Base-by-base conservation (phyloP, 2,329 filamentous ascomycete genomes). In the Kalmusia sp. region DNA sequence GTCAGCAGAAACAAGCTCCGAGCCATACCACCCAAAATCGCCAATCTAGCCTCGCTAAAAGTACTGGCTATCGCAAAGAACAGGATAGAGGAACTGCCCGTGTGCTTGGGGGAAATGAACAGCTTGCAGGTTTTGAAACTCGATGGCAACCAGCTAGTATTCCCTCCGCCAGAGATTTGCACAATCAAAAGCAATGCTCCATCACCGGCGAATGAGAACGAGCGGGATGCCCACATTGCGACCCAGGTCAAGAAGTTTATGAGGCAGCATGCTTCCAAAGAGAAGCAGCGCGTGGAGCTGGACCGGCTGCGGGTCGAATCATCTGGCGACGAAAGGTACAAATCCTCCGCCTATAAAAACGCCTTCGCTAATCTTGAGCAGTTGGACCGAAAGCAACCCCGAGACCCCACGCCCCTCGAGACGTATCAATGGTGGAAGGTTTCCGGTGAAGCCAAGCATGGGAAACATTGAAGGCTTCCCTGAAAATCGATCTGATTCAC, bases 41-140 rank as follows among this genome's bases (percentile, higher is more conserved):
- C 84, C 55, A 91, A 87, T 68, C 80, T 98, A 65, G 88, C 87
- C 4, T 96, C 91, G 1, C 79, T 98, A 59, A 96, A 96, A 69
- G 93, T 97, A 14, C 81, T 98, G 49, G 93, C 92, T 2, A 84
- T 97, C 30, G 89, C 91, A 62, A 91, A 90, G 69, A 97, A 97
- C 72, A 86, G 89, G 54, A 91, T 98, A 63, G 87, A 91, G 59
- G 88, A 93, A 62, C 79, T 98, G 15, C 93, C 93, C 1, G 78
- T 90, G 6, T 93, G 91, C 60, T 78, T 98, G 19, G 92, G 91
- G 49, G 92, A 96, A 59, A 96, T 97, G 90, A 87, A 84, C 51
- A 95, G 92, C 50, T 78, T 98, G 54, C 91, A 93, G 70, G 90
- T 96, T 61, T 81, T 98, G 51, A 96, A 96, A 73, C 85, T 97